These are phyloP conservation scores for Colletotrichum truncatum DNA, from an alignment of 2,329 filamentous ascomycete genomes.

Conservation along the genomic window DNA sequence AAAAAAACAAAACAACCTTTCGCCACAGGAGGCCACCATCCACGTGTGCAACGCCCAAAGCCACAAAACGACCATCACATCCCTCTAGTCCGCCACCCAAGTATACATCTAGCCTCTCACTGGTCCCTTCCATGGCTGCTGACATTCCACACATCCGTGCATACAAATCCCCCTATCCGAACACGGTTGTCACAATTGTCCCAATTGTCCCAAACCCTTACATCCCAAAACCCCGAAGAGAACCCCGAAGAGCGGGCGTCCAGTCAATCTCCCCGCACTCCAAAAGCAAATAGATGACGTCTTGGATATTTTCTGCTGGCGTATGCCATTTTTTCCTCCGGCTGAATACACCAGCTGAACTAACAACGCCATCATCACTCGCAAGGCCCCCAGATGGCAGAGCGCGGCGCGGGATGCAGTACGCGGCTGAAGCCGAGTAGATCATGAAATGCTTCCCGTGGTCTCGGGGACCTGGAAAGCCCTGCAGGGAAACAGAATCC, in stretches of 20 bases:
- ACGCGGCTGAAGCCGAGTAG: not conserved
- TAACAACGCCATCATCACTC: not conserved
- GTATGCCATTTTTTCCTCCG: not conserved
- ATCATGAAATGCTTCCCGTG: not conserved
- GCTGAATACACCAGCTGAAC: not conserved
- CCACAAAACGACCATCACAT: not conserved
- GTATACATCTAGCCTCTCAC: not conserved
- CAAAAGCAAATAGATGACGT: not conserved
- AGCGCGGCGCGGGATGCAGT: not conserved
- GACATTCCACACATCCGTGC: not conserved
- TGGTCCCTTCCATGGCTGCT: not conserved
- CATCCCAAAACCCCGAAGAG: no score
- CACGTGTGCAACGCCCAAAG: conserved; percentile 5
- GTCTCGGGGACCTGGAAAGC: not conserved
- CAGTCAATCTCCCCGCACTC: not conserved
- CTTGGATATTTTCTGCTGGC: not conserved
- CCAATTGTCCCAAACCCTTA: not conserved
- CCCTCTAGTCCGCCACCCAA: not conserved
- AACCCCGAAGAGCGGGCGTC: no score
- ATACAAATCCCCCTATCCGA: no score
- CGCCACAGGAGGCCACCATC: not conserved
- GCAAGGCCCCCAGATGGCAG: not conserved
- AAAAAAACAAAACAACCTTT: no score
- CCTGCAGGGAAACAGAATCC: not conserved
- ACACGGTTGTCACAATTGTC: no score